Conservation (phyloP, 1,139 yeast species). For the Torulaspora globosa region DNA sequence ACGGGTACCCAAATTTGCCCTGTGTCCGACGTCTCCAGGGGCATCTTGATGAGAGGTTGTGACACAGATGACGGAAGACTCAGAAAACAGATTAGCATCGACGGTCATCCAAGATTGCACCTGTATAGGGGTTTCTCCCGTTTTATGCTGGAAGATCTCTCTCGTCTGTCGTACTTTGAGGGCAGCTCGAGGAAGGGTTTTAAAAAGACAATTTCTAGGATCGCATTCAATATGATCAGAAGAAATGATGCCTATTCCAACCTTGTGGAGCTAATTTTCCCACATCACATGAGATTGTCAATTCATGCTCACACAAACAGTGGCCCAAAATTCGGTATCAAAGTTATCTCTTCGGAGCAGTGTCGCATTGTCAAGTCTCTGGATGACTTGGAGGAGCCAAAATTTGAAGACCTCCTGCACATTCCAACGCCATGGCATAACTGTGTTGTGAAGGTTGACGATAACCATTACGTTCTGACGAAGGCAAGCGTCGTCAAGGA, state of each 20-base stretch:
- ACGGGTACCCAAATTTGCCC: constrained; percentile 39
- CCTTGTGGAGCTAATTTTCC: constrained; percentile 55
- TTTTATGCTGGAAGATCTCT: constrained; percentile 58
- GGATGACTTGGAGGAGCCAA: constrained; percentile 40
- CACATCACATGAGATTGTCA: constrained; percentile 55
- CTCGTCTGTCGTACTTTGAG: constrained; percentile 41
- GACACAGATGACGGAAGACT: constrained; percentile 42
- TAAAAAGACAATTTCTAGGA: constrained; percentile 49
- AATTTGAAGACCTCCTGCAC: constrained; percentile 48
- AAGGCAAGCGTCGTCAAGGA: constrained; percentile 37
- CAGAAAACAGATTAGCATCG: constrained; percentile 37
- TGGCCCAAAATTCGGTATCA: constrained; percentile 58
- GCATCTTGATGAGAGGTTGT: constrained; percentile 42
- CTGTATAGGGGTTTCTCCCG: constrained; percentile 55
- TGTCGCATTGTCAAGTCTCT: constrained; percentile 43
- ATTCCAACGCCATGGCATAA: constrained; percentile 70
- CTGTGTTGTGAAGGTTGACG: constrained; percentile 46
- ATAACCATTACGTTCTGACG: constrained; percentile 33
- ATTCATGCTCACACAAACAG: constrained; percentile 57
- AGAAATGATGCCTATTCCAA: constrained; percentile 63
- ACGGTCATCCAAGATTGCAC: constrained; percentile 48
- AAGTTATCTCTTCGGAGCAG: constrained; percentile 43
- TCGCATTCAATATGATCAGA: constrained; percentile 62
- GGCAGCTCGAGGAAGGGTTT: constrained; percentile 45
- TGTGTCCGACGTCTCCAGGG: constrained; percentile 39